A percentile compares a stretch with the other conserved stretches of the same genome.
Evolutionary conservation across 2,329 filamentous ascomycete species (phyloP).

Genomic region (Aspergillus versicolor): DNA sequence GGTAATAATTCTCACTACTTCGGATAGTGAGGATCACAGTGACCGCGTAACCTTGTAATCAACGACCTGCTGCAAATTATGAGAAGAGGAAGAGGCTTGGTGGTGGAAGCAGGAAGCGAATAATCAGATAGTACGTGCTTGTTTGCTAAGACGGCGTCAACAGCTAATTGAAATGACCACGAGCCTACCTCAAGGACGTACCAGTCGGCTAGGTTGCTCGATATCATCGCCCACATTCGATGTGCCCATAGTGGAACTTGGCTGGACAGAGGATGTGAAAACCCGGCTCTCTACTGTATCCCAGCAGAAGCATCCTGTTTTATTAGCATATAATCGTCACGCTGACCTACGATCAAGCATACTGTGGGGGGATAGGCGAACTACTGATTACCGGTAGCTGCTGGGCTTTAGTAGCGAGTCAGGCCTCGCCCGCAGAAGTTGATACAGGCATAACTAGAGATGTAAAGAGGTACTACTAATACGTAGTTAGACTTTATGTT

Average conservation of each 20-base stretch:
- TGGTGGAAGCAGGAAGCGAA: conserved; percentile 15
- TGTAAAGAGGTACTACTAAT: too few species aligned
- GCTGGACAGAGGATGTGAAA: conserved; percentile 37
- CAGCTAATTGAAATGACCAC: conserved; percentile 24
- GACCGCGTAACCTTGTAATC: conserved; percentile 32
- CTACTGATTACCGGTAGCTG: too few species aligned
- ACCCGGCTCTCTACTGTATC: conserved; percentile 37
- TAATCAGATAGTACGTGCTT: conserved; percentile 28
- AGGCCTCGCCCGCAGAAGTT: too few species aligned
- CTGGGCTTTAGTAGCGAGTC: too few species aligned
- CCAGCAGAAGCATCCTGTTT: conserved; percentile 44
- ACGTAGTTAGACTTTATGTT: too few species aligned
- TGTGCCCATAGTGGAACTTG: conserved; percentile 41
- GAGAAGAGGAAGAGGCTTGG: conserved; percentile 30
- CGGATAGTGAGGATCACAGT: conserved; percentile 30
- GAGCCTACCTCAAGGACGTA: conserved; percentile 35
- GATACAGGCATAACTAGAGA: too few species aligned
- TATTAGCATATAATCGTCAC: too few species aligned
- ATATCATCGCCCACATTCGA: conserved; percentile 27
- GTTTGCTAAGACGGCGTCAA: conserved; percentile 38
- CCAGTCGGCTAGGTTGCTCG: conserved; percentile 37
- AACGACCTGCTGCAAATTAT: conserved; percentile 37
- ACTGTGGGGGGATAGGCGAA: too few species aligned
- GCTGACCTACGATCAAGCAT: too few species aligned
- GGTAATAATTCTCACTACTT: conserved; percentile 38